Evolutionary conservation across 331 rosid genomes (phyloP), one percentile per base, ranked within the genome.

Genomic region (Prunus yedoensis): DNA sequence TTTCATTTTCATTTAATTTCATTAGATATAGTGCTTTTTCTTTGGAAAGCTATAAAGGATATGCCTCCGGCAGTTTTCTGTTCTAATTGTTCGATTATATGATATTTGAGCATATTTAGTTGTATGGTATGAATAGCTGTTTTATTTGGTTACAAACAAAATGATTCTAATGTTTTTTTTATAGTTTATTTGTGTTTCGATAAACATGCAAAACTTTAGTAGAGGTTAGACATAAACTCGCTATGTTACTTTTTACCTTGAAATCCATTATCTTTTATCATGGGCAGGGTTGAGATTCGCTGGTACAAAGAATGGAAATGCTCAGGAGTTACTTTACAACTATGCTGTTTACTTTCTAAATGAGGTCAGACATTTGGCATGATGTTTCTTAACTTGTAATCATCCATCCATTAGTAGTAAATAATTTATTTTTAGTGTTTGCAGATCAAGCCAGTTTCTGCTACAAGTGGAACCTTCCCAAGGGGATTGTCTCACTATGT

Each of bases 261-360:
- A 67, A 76, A 20, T 70, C 47, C 63, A 49, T 72, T 71, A 53
- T 71, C 57, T 18, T 75, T 80, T 68, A 46, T 77, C 73, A 57
- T 81, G 70, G 60, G 45, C 85, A 94, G 99, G 99, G 70, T 86
- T 92, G 89, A 89, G 93, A 72, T 92, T 86, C 82, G 97, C 99
- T 74, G 99, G 99, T 77, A 85, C 99, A 65, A 89, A 90, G 86
- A 86, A 94, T 81, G 96, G 86, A 79, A 79, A 88, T 54, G 96
- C 92, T 5, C 96, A 90, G 78, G 96, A 94, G 73, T 83, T 94
- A 74, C 95, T 94, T 69, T 90, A 94, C 77, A 88, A 84, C 83
- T 84, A 87, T 84, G 96, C 97, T 23, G 79, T 86, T 64, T 94
- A 89, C 89, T 90, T 94, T 86, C 86, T 92, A 52, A 92, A 94